Base-by-base conservation (phyloP, 1,139 yeast genomes). In the Kurtzmaniella quercitrusa region DNA sequence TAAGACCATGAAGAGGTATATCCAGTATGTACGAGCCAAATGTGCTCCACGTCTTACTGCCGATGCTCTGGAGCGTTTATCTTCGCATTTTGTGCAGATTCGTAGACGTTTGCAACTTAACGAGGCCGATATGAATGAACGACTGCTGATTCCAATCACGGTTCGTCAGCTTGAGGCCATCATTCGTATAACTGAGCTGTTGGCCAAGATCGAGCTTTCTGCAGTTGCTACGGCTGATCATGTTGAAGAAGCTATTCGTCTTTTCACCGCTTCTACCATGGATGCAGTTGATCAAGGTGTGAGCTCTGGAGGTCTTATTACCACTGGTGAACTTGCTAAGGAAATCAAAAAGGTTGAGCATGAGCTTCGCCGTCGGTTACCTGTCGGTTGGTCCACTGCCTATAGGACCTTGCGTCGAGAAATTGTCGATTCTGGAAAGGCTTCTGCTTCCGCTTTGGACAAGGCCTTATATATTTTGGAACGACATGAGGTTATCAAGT, bases 151-250 rank as follows among this genome's bases (percentile, higher is more conserved):
- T 58, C 99, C 99, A 20, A 93, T 94, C 56, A 94, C 99, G 0
- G 82, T 94, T 36, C 89, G 99, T 75, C 99, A 94, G 68, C 74
- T 94, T 50, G 99, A 94, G 66, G 98, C 99, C 37, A 88, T 94
- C 53, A 81, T 93, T 42, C 93, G 99, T 72, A 94, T 93, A 44
- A 82, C 98, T 1, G 99, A 94, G 65, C 81, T 96, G 2, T 71
- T 94, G 47, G 98, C 98, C 15, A 94, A 94, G 61, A 64, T 94
- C 48, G 82, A 84, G 45, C 71, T 94, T 44, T 76, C 84, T 8
- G 94, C 97, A 1, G 76, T 89, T 17, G 98, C 97, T 2, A 78
- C 82, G 3, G 94, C 82, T 52, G 84, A 80, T 49, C 98, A 94
- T 58, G 98, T 93, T 14, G 94, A 88, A 56, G 98, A 94, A 63